phyloP scores from a whole-genome alignment of 2,329 filamentous ascomycete genomes.

The Juglanconis oblonga region DNA sequence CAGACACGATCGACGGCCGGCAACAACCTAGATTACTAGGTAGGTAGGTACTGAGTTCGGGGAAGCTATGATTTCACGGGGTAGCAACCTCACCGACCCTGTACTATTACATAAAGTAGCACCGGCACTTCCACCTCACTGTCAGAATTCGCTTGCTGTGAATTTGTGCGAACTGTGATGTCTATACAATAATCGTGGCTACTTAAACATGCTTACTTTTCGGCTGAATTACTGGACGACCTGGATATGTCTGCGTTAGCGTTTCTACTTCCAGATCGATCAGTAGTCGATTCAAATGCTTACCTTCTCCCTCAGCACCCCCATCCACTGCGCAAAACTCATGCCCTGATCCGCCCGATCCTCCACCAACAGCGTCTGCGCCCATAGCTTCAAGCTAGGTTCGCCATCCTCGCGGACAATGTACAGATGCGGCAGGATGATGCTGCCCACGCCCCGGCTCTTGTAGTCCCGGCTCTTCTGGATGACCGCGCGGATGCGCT shows the following conservation, averaged over 20 bases:
- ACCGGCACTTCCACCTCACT: no score
- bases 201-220: conserved; percentile 3
- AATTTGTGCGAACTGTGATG: background rate
- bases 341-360: conserved; percentile 92
- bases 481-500: conserved; percentile 83
- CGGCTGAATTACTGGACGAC: conserved; percentile 18
- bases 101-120: background rate
- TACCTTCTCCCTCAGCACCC: conserved; percentile 91
- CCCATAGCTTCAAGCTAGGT: conserved; percentile 92
- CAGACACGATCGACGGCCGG: background rate
- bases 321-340: conserved; percentile 92
- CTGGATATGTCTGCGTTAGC: conserved; percentile 8
- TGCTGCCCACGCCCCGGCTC: conserved; percentile 85
- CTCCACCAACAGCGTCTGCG: conserved; percentile 91
- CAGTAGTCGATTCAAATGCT: conserved; percentile 15
- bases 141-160: no score
- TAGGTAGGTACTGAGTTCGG: no score
- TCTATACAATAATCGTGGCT: conserved; percentile 19
- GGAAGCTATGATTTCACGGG: no score
- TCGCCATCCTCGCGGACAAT: conserved; percentile 94
- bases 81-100: background rate
- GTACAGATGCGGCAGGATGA: conserved; percentile 89
- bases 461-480: conserved; percentile 90
- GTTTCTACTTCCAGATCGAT: background rate
- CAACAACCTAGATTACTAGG: background rate